Evolutionary conservation across 2,329 filamentous ascomycete genomes (phyloP).

Genomic region (Ophiostoma novo-ulmi): DNA sequence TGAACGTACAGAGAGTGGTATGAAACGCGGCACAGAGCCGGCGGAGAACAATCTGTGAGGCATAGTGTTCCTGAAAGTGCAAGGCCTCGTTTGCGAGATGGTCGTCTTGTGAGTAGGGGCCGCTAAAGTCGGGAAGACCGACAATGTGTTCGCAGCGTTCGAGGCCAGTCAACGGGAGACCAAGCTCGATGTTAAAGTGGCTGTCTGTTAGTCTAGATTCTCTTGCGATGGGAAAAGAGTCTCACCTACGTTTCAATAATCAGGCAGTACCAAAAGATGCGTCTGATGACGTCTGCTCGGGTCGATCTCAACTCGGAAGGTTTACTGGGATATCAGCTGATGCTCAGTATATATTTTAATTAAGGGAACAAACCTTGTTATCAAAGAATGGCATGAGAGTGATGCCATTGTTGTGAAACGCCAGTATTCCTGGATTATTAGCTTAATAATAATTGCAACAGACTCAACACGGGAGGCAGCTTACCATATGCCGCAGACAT

Average conservation of each 20-base stretch:
- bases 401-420: constrained; percentile 52
- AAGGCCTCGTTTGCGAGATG: constrained; percentile 46
- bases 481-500: constrained; percentile 48
- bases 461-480: background rate
- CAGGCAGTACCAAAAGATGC: constrained; percentile 54
- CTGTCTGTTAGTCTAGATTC: constrained; percentile 16
- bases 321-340: constrained; percentile 31
- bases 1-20: constrained; percentile 36
- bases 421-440: constrained; percentile 52
- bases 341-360: background rate
- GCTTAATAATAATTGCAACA: too few species aligned
- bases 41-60: constrained; percentile 54
- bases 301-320: constrained; percentile 44
- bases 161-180: constrained; percentile 52
- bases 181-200: constrained; percentile 51
- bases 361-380: constrained; percentile 44
- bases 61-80: constrained; percentile 54
- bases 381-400: constrained; percentile 51
- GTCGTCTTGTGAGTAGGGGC: constrained; percentile 44
- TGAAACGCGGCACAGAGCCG: constrained; percentile 51
- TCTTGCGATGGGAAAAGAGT: background rate
- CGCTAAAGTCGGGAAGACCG: constrained; percentile 50
- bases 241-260: constrained; percentile 47
- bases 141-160: constrained; percentile 49
- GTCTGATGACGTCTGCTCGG: constrained; percentile 48